Base-by-base conservation (phyloP, 345 rosid species). In the Brassica nigra region DNA sequence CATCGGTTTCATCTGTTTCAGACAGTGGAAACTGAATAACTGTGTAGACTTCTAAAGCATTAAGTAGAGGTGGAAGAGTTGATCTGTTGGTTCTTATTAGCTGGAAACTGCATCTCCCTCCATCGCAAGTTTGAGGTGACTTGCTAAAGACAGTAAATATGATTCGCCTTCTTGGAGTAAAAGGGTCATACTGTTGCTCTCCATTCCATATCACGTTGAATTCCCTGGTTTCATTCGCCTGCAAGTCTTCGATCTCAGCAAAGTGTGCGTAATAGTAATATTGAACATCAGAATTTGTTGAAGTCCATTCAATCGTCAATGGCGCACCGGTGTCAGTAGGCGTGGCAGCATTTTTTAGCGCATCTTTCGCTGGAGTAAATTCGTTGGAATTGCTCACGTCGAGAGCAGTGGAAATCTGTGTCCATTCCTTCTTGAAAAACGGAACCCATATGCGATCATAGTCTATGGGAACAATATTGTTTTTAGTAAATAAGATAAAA, bases 31-130 rank as follows among this genome's bases (percentile, higher is more conserved):
- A 34, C 31, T 80, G 70, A 16, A 82, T 70, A 14, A 80, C 79
- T 27, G 20, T 30, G 52, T 39, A 82, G 66, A 77, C 1, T 18
- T 85, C 85, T 14, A 66, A 0, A 29, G 80, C 85, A 2, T 82
- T 85, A 31, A 85, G 76, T 42, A 77, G 39, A 0, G 87, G 87
- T 0, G 84, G 87, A 57, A 33, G 82, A 28, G 78, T 71, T 18
- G 83, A 77, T 3, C 0, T 64, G 5, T 30, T 10, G 10, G 81
- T 62, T 76, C 76, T 78, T 16, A 4, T 8, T 5, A 78, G 16
- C 34, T 78, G 49, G 2, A 18, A 23, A 68, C 10, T 16, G 29
- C 44, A 73, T 66, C 18, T 0, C 0, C 28, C 62, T 28, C 6
- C 66, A 0, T 33, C 1, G 2, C 70, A 64, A 10, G 63, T 78